phyloP scores from a whole-genome alignment of 2,329 filamentous ascomycete genomes.

The Aquanectria penicillioides region DNA sequence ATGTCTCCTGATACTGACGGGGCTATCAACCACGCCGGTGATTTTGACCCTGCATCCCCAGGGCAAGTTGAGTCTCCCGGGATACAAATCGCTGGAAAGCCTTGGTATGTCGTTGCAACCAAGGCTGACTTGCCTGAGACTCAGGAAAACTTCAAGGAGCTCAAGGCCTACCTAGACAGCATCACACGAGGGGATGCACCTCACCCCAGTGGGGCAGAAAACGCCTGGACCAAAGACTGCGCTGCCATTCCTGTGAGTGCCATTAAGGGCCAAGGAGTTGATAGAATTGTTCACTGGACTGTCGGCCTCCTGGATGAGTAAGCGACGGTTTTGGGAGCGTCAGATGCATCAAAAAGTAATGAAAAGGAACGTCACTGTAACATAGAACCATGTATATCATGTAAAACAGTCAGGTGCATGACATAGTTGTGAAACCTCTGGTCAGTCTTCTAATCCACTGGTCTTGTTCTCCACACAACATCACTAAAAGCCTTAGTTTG shows the following conservation, averaged over 20 bases:
- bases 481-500: no score
- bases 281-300: constrained; percentile 77
- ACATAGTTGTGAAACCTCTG: no score
- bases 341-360: no score
- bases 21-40: constrained; percentile 39
- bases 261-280: constrained; percentile 85
- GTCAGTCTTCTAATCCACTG: no score
- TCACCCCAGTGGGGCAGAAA: constrained; percentile 77
- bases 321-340: neutral
- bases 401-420: no score
- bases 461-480: no score
- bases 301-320: constrained; percentile 71
- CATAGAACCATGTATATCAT: no score
- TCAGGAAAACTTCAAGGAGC: constrained; percentile 75
- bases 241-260: constrained; percentile 87
- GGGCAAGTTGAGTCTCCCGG: constrained; percentile 41
- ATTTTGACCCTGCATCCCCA: constrained; percentile 25
- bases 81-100: constrained; percentile 90
- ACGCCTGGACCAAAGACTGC: constrained; percentile 69
- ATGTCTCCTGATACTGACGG: constrained; percentile 57
- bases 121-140: constrained; percentile 88
- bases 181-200: constrained; percentile 70
- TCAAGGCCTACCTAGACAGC: constrained; percentile 76
- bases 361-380: no score
- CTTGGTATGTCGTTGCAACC: constrained; percentile 95